Base-by-base conservation (phyloP, 805 yeast genomes). In the Ogataea pignaliae region DNA sequence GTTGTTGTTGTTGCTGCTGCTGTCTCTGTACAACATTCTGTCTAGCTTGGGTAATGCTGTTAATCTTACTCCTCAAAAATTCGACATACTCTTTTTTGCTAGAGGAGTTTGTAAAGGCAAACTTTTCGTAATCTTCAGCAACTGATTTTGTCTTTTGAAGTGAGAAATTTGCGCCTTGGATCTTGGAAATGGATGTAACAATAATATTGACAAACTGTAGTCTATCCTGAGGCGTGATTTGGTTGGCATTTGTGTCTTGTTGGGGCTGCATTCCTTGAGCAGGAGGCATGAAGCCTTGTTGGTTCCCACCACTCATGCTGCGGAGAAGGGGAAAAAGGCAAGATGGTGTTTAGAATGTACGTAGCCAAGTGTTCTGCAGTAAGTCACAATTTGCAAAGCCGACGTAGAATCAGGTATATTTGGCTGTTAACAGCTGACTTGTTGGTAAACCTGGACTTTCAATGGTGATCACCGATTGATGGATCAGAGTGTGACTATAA, bases 101-200 rank as follows among this genome's bases (percentile, higher is more conserved):
- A 10, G 72, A 70, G 11, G 87, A 71, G 44, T 79, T 79, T 44
- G 73, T 71, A 58, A 73, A 84, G 18, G 88, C 76, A 52, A 72
- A 78, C 46, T 79, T 76, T 58, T 85, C 93, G 52, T 81, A 83
- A 55, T 83, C 87, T 53, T 79, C 83, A 3, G 89, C 88, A 53
- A 80, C 69, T 3, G 71, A 63, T 53, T 72, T 75, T 53, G 76
- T 65, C 52, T 71, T 75, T 40, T 65, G 69, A 18, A 53, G 42
- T 10, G 59, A 53, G 29, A 63, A 63, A 31, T 41, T 52, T 16
- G 55, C 47, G 2, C 69, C 69, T 42, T 63, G 67, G 16, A 63
- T 54, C 38, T 61, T 61, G 33, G 64, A 60, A n/a, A 64, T 50
- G 10, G 67, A 54, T 1, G 57, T 52, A 17, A 64, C 56, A 13